Evolutionary conservation across 2,329 filamentous ascomycete genomes (phyloP).

Genomic region (Cadophora sp.): DNA sequence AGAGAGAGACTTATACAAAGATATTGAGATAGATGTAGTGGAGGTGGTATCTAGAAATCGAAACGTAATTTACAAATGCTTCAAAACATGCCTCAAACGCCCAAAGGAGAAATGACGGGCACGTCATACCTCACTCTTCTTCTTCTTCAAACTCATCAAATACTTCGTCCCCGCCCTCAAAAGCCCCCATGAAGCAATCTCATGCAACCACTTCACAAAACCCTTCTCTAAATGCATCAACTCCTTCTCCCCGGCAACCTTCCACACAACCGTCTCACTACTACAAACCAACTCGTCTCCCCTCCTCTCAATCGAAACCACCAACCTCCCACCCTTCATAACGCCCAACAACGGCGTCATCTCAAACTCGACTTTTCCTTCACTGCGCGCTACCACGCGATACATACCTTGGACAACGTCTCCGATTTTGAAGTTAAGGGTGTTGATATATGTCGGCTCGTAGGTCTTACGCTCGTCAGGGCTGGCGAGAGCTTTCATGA

Average conservation of each 20-base stretch:
- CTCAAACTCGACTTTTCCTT: constrained; percentile 8
- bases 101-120: no score
- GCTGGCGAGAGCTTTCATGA: neutral
- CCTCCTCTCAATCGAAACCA: neutral
- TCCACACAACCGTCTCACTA: constrained; percentile 8
- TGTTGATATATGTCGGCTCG: neutral
- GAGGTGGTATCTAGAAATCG: neutral
- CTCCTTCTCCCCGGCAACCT: neutral
- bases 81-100: neutral
- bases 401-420: constrained; percentile 2
- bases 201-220: neutral
- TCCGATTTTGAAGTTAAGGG: neutral
- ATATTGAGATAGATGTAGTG: no score
- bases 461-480: neutral
- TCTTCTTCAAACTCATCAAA: constrained; percentile 4
- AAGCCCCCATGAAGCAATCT: neutral
- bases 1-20: no score
- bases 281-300: constrained; percentile 1
- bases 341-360: constrained; percentile 1
- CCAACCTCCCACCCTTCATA: constrained; percentile 2
- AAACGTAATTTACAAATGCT: neutral
- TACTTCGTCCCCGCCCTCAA: constrained; percentile 7
- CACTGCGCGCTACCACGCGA: constrained; percentile 9
- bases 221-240: constrained; percentile 8
- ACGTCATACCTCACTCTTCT: neutral